Base-by-base conservation (phyloP, 768 basidiomycete genomes). In the Rossbeevera mucosa region DNA sequence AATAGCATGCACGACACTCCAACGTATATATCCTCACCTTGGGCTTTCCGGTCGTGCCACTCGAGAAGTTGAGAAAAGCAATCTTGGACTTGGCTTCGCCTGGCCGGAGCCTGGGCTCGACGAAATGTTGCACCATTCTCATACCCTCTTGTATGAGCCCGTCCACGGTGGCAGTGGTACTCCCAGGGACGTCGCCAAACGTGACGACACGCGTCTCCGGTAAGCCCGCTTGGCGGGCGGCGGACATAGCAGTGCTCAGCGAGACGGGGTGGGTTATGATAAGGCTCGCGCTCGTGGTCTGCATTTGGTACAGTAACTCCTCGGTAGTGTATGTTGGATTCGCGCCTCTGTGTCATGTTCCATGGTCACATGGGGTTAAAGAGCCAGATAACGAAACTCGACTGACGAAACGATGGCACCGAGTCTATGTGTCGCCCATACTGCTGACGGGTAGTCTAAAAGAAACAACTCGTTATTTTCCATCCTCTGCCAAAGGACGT, bases 41-140 rank as follows among this genome's bases (percentile, higher is more conserved):
- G 28, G 66, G 73, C 61, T 67, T 71, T 64, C 86, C 86, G 14
- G 87, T 89, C 21, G 86, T 89, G 7, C 86, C 86, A 55, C 86
- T 87, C 1, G 86, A 88, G 58, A 89, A 86, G 48, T 77, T 80
- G 49, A 88, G 69, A 58, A 88, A 82, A 5, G 88, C 86, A 13
- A 88, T 53, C 41, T 80, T 77, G 12, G 72, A 78, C 61, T 75
- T 82, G 22, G 74, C 81, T 65, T 86, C 86, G 9, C 84, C 86
- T 12, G 74, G 73, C 22, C 61, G 58, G 38, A 88, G 71, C 26
- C 60, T 69, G 18, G 71, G 67, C 49, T 85, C 79, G 24, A 64
- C 61, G 58, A 79, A 85, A 51, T 57, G 63, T 59, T 56, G 71
- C 55, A 40, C 67, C 58, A 53, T 62, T 57, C 51, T 59, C 60